Evolutionary conservation across 2,329 filamentous ascomycete genomes (phyloP).

Genomic region (Cercospora janseana): DNA sequence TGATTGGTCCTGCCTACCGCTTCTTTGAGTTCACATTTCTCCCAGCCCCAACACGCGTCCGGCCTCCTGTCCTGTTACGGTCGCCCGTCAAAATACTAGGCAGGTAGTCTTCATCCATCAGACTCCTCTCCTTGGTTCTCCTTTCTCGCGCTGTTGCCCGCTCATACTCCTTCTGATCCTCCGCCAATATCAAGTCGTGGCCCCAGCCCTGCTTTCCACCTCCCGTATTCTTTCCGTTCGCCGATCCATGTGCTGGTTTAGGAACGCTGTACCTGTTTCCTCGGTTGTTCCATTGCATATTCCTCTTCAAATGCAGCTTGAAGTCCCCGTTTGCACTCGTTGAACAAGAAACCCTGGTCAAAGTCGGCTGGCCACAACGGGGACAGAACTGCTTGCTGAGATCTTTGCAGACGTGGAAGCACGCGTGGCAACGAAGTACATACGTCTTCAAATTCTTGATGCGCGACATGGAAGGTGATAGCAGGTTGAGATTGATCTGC

Average conservation of each 20-base stretch:
- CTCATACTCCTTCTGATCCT: conserved; percentile 93
- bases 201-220: conserved; percentile 90
- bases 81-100: conserved; percentile 82
- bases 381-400: conserved; percentile 91
- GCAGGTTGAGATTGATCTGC: conserved; percentile 88
- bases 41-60: conserved; percentile 79
- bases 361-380: conserved; percentile 80
- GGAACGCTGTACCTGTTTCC: conserved; percentile 92
- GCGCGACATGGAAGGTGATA: conserved; percentile 74
- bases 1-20: conserved; percentile 41
- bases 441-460: conserved; percentile 85
- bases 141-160: conserved; percentile 62
- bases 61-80: conserved; percentile 62
- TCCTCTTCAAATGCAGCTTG: conserved; percentile 82
- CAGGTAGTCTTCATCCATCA: conserved; percentile 94
- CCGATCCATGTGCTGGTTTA: conserved; percentile 77
- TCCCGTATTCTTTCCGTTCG: conserved; percentile 70
- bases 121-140: conserved; percentile 67
- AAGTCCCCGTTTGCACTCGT: conserved; percentile 80
- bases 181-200: conserved; percentile 74
- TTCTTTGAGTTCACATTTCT: conserved; percentile 79
- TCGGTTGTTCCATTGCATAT: conserved; percentile 93
- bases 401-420: conserved; percentile 80
- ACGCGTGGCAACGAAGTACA: conserved; percentile 89
- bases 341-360: conserved; percentile 81